phyloP scores from a whole-genome alignment of 805 yeast genomes.

The Cyberlindnera euphorbiae region DNA sequence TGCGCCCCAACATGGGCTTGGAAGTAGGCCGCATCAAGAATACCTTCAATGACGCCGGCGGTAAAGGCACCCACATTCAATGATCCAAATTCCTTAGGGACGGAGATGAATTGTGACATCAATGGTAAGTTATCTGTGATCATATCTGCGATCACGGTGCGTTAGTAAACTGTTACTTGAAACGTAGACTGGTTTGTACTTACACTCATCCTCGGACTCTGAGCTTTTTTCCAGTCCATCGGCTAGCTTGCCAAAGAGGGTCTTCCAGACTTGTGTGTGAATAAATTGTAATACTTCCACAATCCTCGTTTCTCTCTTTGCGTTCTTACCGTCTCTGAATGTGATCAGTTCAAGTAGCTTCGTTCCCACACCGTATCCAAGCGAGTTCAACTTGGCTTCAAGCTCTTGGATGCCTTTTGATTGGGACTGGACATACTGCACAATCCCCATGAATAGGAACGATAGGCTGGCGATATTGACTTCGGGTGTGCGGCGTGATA shows the following conservation, averaged over 20 bases:
- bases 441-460: slow-evolving; percentile 64
- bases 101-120: slow-evolving; percentile 64
- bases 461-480: slow-evolving; percentile 64
- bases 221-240: slow-evolving; percentile 73
- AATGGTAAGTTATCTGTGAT: slow-evolving; percentile 73
- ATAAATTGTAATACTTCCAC: slow-evolving; percentile 70
- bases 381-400: slow-evolving; percentile 56
- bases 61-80: slow-evolving; percentile 78
- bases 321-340: slow-evolving; percentile 59
- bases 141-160: slow-evolving; percentile 11
- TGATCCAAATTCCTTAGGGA: slow-evolving; percentile 74
- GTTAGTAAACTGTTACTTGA: slow-evolving; percentile 2
- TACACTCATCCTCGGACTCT: slow-evolving; percentile 52
- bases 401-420: slow-evolving; percentile 66
- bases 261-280: slow-evolving; percentile 67
- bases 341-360: slow-evolving; percentile 65
- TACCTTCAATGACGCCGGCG: slow-evolving; percentile 84
- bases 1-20: slow-evolving; percentile 82
- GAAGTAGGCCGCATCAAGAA: slow-evolving; percentile 67
- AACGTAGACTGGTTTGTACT: slow-evolving; percentile 4
- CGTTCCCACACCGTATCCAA: slow-evolving; percentile 77
- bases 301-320: slow-evolving; percentile 61
- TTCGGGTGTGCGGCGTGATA: slow-evolving; percentile 60
- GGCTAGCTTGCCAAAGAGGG: slow-evolving; percentile 67
- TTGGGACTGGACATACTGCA: slow-evolving; percentile 56